A percentile compares a stretch with the other conserved stretches of the same genome.
phyloP scores from a whole-genome alignment of 164 flowering plant species.

The Saururus chinensis region DNA sequence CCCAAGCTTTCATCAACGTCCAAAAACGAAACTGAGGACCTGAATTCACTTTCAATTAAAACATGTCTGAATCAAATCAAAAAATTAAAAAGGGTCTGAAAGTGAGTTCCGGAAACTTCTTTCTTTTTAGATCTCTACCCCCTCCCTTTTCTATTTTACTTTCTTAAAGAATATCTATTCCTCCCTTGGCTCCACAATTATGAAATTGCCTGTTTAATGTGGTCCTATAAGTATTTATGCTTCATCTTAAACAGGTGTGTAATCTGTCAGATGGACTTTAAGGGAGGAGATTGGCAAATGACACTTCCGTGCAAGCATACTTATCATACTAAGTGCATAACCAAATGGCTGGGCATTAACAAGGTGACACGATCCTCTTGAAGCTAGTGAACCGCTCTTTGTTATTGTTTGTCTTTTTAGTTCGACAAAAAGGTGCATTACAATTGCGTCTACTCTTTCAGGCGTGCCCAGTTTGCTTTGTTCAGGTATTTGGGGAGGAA shows the following conservation, averaged over 20 bases:
- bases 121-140: no score
- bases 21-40: not conserved
- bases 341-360: conserved; percentile 84
- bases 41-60: not conserved
- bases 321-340: conserved; percentile 62
- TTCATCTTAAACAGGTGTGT: conserved; percentile 44
- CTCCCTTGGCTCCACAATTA: no score
- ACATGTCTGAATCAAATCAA: not conserved
- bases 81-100: not conserved
- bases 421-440: not conserved
- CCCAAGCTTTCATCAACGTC: not conserved
- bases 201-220: not conserved
- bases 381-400: not conserved
- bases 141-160: no score
- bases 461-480: conserved; percentile 13
- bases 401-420: not conserved
- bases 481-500: conserved; percentile 8
- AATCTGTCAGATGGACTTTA: conserved; percentile 87
- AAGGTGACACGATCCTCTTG: conserved; percentile 34
- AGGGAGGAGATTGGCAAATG: conserved; percentile 53
- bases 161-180: no score
- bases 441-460: conserved; percentile 1
- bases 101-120: not conserved
- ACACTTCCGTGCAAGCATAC: conserved; percentile 78
- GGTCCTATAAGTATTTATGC: no score